phyloP scores from a whole-genome alignment of 1,284 basidiomycete species.

The Athelia sp. region DNA sequence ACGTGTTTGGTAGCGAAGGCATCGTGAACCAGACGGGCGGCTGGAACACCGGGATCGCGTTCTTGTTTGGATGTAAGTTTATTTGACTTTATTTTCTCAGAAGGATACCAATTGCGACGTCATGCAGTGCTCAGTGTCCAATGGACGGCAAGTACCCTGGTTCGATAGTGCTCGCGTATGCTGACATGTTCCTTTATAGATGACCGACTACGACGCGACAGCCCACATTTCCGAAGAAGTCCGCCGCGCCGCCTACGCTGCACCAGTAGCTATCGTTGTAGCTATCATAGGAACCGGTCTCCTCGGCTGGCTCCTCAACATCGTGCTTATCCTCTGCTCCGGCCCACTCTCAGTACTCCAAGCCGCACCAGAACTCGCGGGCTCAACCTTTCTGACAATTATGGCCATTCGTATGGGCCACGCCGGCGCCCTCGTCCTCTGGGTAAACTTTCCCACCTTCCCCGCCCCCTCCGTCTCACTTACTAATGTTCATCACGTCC shows the following conservation, averaged over 20 bases:
- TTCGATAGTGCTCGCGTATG: no score
- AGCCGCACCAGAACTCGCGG: no score
- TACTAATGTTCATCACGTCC: slow-evolving; percentile 1
- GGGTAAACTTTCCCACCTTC: slow-evolving; percentile 40
- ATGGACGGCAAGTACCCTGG: no score
- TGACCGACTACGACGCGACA: slow-evolving; percentile 74
- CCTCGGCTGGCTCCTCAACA: slow-evolving; percentile 81
- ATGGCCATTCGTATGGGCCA: slow-evolving; percentile 73
- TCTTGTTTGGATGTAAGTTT: slow-evolving; percentile 87
- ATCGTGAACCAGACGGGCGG: slow-evolving; percentile 76
- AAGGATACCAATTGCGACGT: no score
- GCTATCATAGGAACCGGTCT: slow-evolving; percentile 86
- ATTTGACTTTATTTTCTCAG: no score
- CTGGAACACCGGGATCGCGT: slow-evolving; percentile 76
- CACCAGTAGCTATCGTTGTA: slow-evolving; percentile 78
- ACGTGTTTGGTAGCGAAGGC: slow-evolving; percentile 74
- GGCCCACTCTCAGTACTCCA: slow-evolving; percentile 52
- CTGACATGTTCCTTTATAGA: slow-evolving; percentile 19
- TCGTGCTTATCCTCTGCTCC: slow-evolving; percentile 79
- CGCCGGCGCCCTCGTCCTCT: slow-evolving; percentile 66
- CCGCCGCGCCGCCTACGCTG: slow-evolving; percentile 80
- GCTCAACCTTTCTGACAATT: slow-evolving; percentile 40
- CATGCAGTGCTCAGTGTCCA: slow-evolving; percentile 87
- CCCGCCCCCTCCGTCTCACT: neutral
- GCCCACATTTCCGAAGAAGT: slow-evolving; percentile 94